Percentiles rank a stretch among this genome's conserved stretches.
Evolutionary conservation across 495 filamentous ascomycete genomes (phyloP).

Genomic region (Jackrogersella multiformis): DNA sequence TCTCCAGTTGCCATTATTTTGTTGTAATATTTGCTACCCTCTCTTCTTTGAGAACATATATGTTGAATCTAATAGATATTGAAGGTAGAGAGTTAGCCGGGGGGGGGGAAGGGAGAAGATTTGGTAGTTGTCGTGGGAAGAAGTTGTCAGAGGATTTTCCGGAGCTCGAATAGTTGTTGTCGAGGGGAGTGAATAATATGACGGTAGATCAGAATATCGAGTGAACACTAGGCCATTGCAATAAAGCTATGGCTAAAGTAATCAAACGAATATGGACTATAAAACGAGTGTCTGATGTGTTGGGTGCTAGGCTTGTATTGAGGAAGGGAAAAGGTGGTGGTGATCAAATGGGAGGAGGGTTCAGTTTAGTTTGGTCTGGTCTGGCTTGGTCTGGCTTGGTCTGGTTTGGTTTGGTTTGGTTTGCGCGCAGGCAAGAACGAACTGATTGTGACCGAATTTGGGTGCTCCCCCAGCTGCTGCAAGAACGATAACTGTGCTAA

Average conservation of each 20-base stretch:
- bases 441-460: slow-evolving; percentile 23
- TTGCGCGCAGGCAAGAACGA: slow-evolving; percentile 36
- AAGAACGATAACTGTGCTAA: no score
- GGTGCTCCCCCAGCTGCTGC: slow-evolving; percentile 11
- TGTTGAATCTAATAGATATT: neutral
- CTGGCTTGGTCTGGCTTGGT: no score
- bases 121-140: slow-evolving; percentile 16
- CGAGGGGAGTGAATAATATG: slow-evolving; percentile 29
- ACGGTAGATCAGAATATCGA: slow-evolving; percentile 18
- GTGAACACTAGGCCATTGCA: slow-evolving; percentile 14
- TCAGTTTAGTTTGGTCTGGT: slow-evolving; percentile 24
- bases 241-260: neutral
- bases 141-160: slow-evolving; percentile 28
- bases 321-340: slow-evolving; percentile 30
- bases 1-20: slow-evolving; percentile 57
- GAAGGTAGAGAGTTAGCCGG: neutral
- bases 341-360: slow-evolving; percentile 37
- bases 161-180: slow-evolving; percentile 25
- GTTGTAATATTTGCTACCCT: neutral
- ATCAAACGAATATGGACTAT: slow-evolving; percentile 20
- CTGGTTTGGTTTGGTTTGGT: slow-evolving; percentile 26
- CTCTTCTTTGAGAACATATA: neutral
- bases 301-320: slow-evolving; percentile 36
- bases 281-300: slow-evolving; percentile 36
- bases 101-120: neutral